Percentiles rank a stretch among this genome's conserved stretches.
phyloP scores from a whole-genome alignment of 345 rosid genomes.

The Angophora floribunda region DNA sequence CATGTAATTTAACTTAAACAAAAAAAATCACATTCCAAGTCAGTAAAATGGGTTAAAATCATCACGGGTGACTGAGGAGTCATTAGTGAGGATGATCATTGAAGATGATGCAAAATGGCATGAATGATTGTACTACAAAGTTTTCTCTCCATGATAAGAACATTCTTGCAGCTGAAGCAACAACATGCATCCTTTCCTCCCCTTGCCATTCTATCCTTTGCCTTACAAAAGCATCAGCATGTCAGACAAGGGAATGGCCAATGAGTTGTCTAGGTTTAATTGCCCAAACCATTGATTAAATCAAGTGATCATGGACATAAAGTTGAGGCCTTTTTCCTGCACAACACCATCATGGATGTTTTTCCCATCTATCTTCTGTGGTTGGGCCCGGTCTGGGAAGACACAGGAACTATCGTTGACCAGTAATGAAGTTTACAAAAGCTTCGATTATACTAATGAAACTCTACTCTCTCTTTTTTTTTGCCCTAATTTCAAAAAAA shows the following conservation, averaged over 20 bases:
- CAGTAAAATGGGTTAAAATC: neutral
- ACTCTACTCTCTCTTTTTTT: neutral
- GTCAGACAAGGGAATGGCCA: neutral
- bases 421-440: neutral
- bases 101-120: neutral
- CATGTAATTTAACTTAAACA: neutral
- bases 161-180: neutral
- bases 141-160: neutral
- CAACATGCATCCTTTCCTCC: neutral
- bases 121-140: neutral
- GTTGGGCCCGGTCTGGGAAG: neutral
- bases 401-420: neutral
- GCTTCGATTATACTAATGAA: neutral
- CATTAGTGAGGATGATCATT: neutral
- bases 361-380: neutral
- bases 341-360: neutral
- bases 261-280: neutral
- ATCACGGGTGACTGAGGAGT: neutral
- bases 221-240: neutral
- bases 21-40: too few species aligned
- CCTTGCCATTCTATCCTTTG: neutral
- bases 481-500: fast-evolving
- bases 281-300: neutral
- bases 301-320: neutral
- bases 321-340: neutral